Evolutionary conservation across 768 basidiomycete species (phyloP).

Genomic region (Hygrocybe coccinea): DNA sequence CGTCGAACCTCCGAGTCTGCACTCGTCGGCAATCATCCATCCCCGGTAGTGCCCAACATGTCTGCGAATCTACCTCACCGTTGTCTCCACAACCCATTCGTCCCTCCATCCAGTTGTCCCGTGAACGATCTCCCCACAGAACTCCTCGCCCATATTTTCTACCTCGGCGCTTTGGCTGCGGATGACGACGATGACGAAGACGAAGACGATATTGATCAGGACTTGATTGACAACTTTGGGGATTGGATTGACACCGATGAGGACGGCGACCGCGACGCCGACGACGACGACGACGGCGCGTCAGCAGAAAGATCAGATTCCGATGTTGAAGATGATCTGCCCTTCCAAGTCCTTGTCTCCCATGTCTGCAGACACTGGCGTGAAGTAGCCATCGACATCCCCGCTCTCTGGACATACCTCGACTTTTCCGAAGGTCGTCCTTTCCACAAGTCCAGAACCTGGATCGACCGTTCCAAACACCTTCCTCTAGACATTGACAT

Average conservation of each 20-base stretch:
- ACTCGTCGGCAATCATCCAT: too few relatives aligned
- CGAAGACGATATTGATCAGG: slow-evolving; percentile 34
- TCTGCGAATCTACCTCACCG: too few relatives aligned
- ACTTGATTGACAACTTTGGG: not conserved
- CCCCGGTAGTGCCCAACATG: too few relatives aligned
- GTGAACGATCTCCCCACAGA: slow-evolving; percentile 54
- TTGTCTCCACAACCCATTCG: too few relatives aligned
- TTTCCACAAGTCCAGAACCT: slow-evolving; percentile 40
- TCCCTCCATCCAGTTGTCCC: slow-evolving; percentile 30
- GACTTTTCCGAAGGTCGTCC: slow-evolving; percentile 27
- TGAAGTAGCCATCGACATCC: slow-evolving; percentile 21
- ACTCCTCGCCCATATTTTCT: slow-evolving; percentile 53
- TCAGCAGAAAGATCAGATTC: too few relatives aligned
- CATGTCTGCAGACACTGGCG: slow-evolving; percentile 34
- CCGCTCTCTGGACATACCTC: slow-evolving; percentile 26
- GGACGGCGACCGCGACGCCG: not conserved
- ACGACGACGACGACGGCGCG: slow-evolving; percentile 30
- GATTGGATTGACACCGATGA: too few relatives aligned
- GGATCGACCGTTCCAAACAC: slow-evolving; percentile 51
- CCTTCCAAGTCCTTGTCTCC: slow-evolving; percentile 23
- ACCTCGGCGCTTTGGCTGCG: slow-evolving; percentile 38
- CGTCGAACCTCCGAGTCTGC: too few relatives aligned
- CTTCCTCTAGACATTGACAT: slow-evolving; percentile 52
- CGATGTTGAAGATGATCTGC: not conserved
- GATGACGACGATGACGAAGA: slow-evolving; percentile 32